Conservation (phyloP, 2,329 filamentous ascomycete genomes). For the Epichloe gansuensis region DNA sequence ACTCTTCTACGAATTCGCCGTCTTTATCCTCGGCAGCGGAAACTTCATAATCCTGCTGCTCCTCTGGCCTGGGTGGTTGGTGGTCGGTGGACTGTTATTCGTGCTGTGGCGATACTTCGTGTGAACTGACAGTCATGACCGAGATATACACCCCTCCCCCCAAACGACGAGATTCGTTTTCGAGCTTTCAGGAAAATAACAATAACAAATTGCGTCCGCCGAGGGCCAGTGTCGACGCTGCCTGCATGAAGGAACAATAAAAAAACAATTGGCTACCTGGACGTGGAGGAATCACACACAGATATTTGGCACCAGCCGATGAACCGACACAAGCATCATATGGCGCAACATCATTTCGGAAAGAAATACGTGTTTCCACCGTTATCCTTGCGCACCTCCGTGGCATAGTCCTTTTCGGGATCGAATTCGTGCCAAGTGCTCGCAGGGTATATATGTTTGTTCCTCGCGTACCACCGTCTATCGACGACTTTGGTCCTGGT, state of each 20-base stretch:
- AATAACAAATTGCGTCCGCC: too few relatives aligned
- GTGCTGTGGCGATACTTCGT: constrained; percentile 21
- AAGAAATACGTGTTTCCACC: constrained; percentile 94
- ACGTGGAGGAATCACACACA: neutral
- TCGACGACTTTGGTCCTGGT: constrained; percentile 86
- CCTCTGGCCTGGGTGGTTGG: constrained; percentile 45
- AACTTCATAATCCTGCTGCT: constrained; percentile 36
- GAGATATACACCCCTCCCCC: neutral
- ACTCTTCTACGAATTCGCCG: constrained; percentile 38
- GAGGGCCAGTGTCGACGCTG: too few relatives aligned
- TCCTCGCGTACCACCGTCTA: constrained; percentile 89
- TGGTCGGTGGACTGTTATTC: constrained; percentile 27
- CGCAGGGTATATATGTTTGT: constrained; percentile 96
- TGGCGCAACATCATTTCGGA: constrained; percentile 24
- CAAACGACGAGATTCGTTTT: too few relatives aligned
- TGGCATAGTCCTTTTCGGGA: constrained; percentile 71
- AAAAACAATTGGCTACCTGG: constrained; percentile 1
- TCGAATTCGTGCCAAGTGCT: constrained; percentile 95
- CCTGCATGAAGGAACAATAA: neutral
- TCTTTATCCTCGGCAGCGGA: constrained; percentile 36
- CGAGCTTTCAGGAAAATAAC: too few relatives aligned
- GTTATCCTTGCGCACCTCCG: constrained; percentile 65
- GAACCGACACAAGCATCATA: neutral
- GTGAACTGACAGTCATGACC: constrained; percentile 13
- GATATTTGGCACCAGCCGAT: neutral